Base-by-base conservation (phyloP, 495 filamentous ascomycete species). In the Aspergillus incahuasiensis region DNA sequence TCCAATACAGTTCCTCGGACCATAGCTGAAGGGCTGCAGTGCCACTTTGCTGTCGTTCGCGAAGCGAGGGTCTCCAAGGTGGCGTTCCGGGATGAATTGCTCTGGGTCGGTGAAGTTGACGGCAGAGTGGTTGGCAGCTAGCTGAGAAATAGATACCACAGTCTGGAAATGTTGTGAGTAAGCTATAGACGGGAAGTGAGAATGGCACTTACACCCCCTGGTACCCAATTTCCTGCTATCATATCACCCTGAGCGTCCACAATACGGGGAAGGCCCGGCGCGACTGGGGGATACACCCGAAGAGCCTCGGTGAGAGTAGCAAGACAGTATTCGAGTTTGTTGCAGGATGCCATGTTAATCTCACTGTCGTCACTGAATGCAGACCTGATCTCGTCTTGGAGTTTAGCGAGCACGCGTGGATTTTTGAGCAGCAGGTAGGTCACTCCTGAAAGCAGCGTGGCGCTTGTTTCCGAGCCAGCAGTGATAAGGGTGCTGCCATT, bases 31-130 rank as follows among this genome's bases (percentile, higher is more conserved):
- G 1, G 72, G 64, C 28, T 66, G 64, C 15, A 58, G 61, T 8
- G 58, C 61, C 15, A 65, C 59, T 5, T 57, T 52, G 0, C 56
- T 28, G 22, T 73, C 67, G 11, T 32, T 57, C 12, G 49, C 59
- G 47, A 57, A 67, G 1, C 54, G 28, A 15, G 39, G 16, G n/a
- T 63, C 54, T 5, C 63, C 20, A n/a, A 67, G 42, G 63, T 63
- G 69, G 24, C 70, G 62, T 38, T 71, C 65, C 2, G 74, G 74
- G 19, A 66, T 34, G 52, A 70, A 71, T 1, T 55, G 25, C 6
- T 71, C 52, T 2, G 64, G 59, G 6, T 58, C 53, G 7, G 52
- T 46, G 48, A 69, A 74, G 35, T 66, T 64, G 3, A 9, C 25
- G 0, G 57, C 43, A 35, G 51, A 55, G 6, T 59, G 69, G 38